These are phyloP conservation scores for Candolleomyces eurysporus DNA, from an alignment of 768 basidiomycete genomes.

Conservation along the genomic window DNA sequence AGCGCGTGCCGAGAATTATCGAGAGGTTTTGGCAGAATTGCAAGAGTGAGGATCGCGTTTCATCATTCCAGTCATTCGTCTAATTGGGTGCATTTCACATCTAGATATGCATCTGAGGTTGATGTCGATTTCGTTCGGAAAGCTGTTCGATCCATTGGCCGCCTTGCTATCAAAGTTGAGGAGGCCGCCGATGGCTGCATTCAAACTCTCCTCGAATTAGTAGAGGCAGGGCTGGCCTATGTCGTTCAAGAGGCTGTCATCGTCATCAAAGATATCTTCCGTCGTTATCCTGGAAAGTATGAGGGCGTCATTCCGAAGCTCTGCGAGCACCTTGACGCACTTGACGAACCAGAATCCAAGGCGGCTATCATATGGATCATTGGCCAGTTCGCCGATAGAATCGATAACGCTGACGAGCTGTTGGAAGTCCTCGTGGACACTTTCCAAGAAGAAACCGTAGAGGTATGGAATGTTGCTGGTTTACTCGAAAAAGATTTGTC, in stretches of 20 bases:
- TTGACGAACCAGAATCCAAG: slow-evolving; percentile 97
- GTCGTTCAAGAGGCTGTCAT: slow-evolving; percentile 97
- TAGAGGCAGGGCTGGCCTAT: slow-evolving; percentile 92
- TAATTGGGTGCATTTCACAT: neutral
- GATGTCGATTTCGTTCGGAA: slow-evolving; percentile 98
- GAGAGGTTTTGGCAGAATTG: slow-evolving; percentile 89
- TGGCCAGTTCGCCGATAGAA: slow-evolving; percentile 93
- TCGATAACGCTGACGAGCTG: slow-evolving; percentile 94
- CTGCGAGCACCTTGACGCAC: slow-evolving; percentile 85
- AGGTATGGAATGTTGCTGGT: slow-evolving; percentile 51
- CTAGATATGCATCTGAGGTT: slow-evolving; percentile 95
- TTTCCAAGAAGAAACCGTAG: slow-evolving; percentile 91
- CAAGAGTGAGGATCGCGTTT: slow-evolving; percentile 67
- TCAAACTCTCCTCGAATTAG: slow-evolving; percentile 76
- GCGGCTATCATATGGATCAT: slow-evolving; percentile 98
- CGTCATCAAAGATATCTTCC: slow-evolving; percentile 97
- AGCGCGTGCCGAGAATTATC: slow-evolving; percentile 90
- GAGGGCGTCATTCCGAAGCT: slow-evolving; percentile 93
- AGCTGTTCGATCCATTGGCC: slow-evolving; percentile 94
- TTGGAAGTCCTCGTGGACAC: slow-evolving; percentile 88
- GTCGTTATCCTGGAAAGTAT: slow-evolving; percentile 94
- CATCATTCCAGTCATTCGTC: neutral
- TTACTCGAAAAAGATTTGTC: neutral
- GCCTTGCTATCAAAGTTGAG: slow-evolving; percentile 96
- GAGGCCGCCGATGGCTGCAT: slow-evolving; percentile 89